Conservation (phyloP, 106 monocot species). For the Cymbidium sinense region DNA sequence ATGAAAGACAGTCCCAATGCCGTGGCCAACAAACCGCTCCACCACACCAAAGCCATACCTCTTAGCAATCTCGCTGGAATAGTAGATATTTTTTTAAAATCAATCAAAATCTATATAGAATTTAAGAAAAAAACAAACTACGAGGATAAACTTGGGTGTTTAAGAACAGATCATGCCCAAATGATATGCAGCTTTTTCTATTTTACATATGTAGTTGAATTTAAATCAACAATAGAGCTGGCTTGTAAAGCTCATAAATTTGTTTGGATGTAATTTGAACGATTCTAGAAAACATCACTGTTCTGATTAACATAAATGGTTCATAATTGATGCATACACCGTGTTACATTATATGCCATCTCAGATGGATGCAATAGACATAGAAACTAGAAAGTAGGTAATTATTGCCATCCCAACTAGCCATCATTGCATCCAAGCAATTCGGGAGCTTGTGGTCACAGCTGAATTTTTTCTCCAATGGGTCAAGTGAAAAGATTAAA, state of each 20-base stretch:
- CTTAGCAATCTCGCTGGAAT: constrained; percentile 78
- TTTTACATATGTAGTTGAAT: neutral
- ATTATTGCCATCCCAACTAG: neutral
- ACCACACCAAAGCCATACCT: constrained; percentile 83
- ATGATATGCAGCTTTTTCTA: neutral
- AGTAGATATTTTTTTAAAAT: neutral
- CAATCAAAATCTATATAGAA: neutral
- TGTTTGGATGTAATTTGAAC: neutral
- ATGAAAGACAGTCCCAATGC: constrained; percentile 87
- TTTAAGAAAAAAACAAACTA: neutral
- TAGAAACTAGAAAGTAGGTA: neutral
- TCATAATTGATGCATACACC: neutral
- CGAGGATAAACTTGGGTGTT: neutral
- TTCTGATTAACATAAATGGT: neutral
- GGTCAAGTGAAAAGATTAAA: neutral
- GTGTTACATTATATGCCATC: neutral
- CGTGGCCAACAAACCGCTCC: constrained; percentile 98
- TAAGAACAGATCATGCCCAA: neutral
- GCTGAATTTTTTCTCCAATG: neutral
- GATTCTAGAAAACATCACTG: neutral
- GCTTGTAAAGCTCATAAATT: neutral
- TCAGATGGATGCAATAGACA: neutral
- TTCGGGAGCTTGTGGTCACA: neutral
- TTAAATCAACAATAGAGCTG: neutral
- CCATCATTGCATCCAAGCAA: neutral